Base-by-base conservation (phyloP, 768 basidiomycete species). In the Crucibulum laeve region DNA sequence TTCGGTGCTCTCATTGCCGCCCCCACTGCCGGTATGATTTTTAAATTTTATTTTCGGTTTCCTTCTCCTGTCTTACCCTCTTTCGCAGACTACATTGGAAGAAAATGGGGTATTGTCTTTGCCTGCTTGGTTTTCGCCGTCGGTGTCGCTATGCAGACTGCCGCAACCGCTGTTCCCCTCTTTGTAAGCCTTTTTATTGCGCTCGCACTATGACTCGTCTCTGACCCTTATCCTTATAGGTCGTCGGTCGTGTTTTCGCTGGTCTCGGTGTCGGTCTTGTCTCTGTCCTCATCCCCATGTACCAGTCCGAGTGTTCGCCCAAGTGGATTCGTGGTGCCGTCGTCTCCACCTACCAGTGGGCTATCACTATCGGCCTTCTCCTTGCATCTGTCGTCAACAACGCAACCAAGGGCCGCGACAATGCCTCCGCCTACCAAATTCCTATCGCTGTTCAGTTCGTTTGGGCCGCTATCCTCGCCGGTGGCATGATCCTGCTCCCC, bases 381-480 rank as follows among this genome's bases (percentile, higher is more conserved):
- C 71, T 88, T 40, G 83, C 87, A 22, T 62, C 83, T 38, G 69
- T 83, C 57, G 73, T 88, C 55, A 70, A 78, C 56, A 80, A 87
- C 53, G 70, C 79, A 10, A 87, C 87, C 32, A 67, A 87, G 59
- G 52, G 64, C 45, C 68, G 72, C 65, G 72, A 44, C 60, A 72
- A 24, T 65, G 82, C 1, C 84, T 42, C 40, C 17, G 77, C 66
- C 8, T 36, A 36, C 18, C 74, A 74, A 40, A 82, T 87, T 47
- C 86, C 87, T 32, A 83, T 84, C 50, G 70, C 74, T 30, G 61
- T 92, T 41, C 89, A 91, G 59, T 87, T 91, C 59, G 70, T 79
- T 35, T 92, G 87, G 87, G 87, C 83, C 22, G 58, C 71, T 48
- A 64, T 91, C 53, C 81, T 93, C 45, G 73, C 71, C 30, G 55